phyloP scores from a whole-genome alignment of 257 asterid genomes.

The Jasminum sambac region DNA sequence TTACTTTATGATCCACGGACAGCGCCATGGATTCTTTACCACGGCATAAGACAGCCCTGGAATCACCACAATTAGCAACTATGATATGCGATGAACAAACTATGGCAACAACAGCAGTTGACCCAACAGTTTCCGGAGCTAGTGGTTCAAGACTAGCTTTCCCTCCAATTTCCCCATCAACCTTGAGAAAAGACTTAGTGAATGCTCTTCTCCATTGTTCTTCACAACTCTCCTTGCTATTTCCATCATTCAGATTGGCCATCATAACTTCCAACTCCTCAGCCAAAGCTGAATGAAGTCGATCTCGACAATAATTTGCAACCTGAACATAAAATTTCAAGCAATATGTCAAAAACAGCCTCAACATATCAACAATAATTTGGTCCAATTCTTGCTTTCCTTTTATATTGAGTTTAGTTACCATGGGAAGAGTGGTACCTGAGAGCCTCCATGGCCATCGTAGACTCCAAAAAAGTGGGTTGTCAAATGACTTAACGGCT shows the following conservation, averaged over 20 bases:
- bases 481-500: constrained; percentile 65
- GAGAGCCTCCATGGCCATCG: constrained; percentile 98
- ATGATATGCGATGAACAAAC: constrained; percentile 25
- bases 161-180: constrained; percentile 27
- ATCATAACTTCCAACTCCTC: constrained; percentile 21
- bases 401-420: neutral
- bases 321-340: constrained; percentile 14
- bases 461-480: constrained; percentile 95
- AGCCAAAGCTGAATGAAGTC: constrained; percentile 20
- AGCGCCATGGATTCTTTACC: constrained; percentile 25
- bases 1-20: constrained; percentile 31
- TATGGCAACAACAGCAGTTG: constrained; percentile 25
- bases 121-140: constrained; percentile 26
- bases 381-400: neutral
- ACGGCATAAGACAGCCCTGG: constrained; percentile 31
- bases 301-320: constrained; percentile 25
- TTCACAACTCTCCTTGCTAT: neutral
- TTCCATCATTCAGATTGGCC: neutral
- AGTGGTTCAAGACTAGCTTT: constrained; percentile 7
- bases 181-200: constrained; percentile 17
- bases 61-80: constrained; percentile 33
- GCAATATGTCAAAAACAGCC: neutral
- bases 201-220: constrained; percentile 22
- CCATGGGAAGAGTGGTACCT: constrained; percentile 43
- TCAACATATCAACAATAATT: neutral